phyloP scores from a whole-genome alignment of 2,329 filamentous ascomycete genomes.

The Bipolaris zeicola region DNA sequence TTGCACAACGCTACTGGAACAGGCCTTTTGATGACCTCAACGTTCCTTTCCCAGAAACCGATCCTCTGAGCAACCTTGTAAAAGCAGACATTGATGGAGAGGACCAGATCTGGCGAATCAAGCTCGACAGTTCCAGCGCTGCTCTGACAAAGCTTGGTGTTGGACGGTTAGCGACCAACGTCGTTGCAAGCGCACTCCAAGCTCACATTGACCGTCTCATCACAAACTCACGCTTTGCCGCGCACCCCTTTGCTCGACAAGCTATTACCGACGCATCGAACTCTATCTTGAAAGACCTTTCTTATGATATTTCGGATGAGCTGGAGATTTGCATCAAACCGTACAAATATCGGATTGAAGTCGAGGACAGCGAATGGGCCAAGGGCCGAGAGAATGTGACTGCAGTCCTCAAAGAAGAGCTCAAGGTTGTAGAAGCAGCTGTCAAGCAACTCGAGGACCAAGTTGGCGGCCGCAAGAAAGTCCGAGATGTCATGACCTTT shows the following conservation, averaged over 20 bases:
- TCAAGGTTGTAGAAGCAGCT: slow-evolving; percentile 81
- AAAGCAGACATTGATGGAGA: slow-evolving; percentile 75
- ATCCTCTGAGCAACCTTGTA: slow-evolving; percentile 77
- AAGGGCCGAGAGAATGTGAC: slow-evolving; percentile 83
- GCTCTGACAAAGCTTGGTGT: slow-evolving; percentile 93
- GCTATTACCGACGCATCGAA: slow-evolving; percentile 92
- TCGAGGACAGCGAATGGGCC: slow-evolving; percentile 87
- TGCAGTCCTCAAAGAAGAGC: slow-evolving; percentile 81
- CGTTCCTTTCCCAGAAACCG: slow-evolving; percentile 67
- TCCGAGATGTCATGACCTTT: slow-evolving; percentile 87
- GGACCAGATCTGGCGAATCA: slow-evolving; percentile 89
- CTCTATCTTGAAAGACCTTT: slow-evolving; percentile 88
- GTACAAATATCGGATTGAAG: slow-evolving; percentile 96
- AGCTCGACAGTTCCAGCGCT: slow-evolving; percentile 89
- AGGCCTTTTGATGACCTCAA: slow-evolving; percentile 87
- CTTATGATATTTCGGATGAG: slow-evolving; percentile 96
- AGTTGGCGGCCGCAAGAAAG: slow-evolving; percentile 81
- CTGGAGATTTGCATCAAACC: slow-evolving; percentile 99
- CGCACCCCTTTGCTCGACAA: slow-evolving; percentile 88
- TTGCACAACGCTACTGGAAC: slow-evolving; percentile 97
- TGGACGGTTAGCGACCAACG: slow-evolving; percentile 87
- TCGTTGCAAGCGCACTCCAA: slow-evolving; percentile 87
- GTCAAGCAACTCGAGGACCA: slow-evolving; percentile 74
- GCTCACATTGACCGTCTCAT: slow-evolving; percentile 81
- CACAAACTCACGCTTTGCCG: slow-evolving; percentile 78